phyloP scores from a whole-genome alignment of 2,329 filamentous ascomycete genomes.

The Didymellaceae sp. region DNA sequence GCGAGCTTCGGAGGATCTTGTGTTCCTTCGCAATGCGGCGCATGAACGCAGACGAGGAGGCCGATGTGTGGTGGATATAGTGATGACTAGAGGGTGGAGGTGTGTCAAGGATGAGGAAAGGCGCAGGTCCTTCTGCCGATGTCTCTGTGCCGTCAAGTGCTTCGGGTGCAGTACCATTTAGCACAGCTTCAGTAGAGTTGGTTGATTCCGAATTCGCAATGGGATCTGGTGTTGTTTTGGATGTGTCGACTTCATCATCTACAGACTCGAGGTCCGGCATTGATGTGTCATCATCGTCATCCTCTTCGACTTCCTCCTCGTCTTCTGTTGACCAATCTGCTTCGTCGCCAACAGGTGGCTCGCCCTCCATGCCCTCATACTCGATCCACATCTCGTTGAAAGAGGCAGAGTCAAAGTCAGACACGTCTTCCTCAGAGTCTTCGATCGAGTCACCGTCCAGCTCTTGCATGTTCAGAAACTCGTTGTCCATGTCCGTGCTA shows the following conservation, averaged over 20 bases:
- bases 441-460: conserved; percentile 40
- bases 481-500: conserved; percentile 50
- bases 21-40: conserved; percentile 65
- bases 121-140: conserved; percentile 15
- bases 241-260: conserved; percentile 35
- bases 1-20: conserved; percentile 60
- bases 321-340: conserved; percentile 49
- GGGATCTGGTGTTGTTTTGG: conserved; percentile 45
- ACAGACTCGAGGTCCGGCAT: conserved; percentile 35
- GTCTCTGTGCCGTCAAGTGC: conserved; percentile 17
- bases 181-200: not conserved
- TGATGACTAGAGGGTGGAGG: conserved; percentile 44
- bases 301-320: conserved; percentile 44
- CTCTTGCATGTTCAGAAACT: conserved; percentile 31
- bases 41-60: conserved; percentile 53
- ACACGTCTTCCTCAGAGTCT: conserved; percentile 40
- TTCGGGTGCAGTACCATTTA: conserved; percentile 10
- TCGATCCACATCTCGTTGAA: conserved; percentile 49
- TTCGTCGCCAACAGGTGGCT: conserved; percentile 39
- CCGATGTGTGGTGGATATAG: conserved; percentile 48
- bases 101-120: conserved; percentile 48
- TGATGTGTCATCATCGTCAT: conserved; percentile 39
- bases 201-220: conserved; percentile 30
- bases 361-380: conserved; percentile 47
- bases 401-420: conserved; percentile 42